Conservation (phyloP, 805 yeast genomes). For the Candida incommunis region DNA sequence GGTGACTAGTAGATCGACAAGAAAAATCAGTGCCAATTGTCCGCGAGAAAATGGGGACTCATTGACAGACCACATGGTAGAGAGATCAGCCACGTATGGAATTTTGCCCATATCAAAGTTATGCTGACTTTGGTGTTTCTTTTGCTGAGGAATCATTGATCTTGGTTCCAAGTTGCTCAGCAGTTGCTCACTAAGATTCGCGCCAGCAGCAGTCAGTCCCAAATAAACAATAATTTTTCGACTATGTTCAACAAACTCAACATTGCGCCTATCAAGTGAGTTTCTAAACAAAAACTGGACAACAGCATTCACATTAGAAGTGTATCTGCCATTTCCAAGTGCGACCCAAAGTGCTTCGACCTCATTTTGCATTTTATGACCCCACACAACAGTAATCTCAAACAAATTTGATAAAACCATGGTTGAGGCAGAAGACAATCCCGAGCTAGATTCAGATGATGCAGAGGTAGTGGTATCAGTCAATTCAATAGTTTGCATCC, state of each 20-base stretch:
- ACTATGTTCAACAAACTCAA: conserved; percentile 62
- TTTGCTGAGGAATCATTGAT: conserved; percentile 60
- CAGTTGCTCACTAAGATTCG: conserved; percentile 44
- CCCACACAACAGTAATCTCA: conserved; percentile 70
- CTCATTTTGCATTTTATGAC: conserved; percentile 65
- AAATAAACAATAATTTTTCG: conserved; percentile 72
- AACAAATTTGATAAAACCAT: conserved; percentile 74
- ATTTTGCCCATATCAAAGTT: conserved; percentile 26
- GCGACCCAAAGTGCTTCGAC: conserved; percentile 95
- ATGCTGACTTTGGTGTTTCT: conserved; percentile 23
- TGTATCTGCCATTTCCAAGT: conserved; percentile 59
- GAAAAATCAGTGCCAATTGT: conserved; percentile 70
- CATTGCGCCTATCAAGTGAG: conserved; percentile 55
- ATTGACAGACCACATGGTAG: conserved; percentile 40
- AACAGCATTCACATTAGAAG: conserved; percentile 56
- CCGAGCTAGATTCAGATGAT: conserved; percentile 10
- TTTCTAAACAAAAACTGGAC: conserved; percentile 54
- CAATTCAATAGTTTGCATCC: conserved; percentile 78
- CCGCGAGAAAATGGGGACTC: conserved; percentile 77
- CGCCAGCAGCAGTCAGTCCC: conserved; percentile 33
- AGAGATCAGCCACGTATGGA: conserved; percentile 68
- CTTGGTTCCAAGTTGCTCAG: conserved; percentile 66
- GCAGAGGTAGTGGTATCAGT: conserved; percentile 31
- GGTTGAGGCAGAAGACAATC: conserved; percentile 1
- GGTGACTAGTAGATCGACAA: conserved; percentile 64